These are phyloP conservation scores for Parietaria judaica DNA, from an alignment of 306 rosid species.

Conservation along the genomic window DNA sequence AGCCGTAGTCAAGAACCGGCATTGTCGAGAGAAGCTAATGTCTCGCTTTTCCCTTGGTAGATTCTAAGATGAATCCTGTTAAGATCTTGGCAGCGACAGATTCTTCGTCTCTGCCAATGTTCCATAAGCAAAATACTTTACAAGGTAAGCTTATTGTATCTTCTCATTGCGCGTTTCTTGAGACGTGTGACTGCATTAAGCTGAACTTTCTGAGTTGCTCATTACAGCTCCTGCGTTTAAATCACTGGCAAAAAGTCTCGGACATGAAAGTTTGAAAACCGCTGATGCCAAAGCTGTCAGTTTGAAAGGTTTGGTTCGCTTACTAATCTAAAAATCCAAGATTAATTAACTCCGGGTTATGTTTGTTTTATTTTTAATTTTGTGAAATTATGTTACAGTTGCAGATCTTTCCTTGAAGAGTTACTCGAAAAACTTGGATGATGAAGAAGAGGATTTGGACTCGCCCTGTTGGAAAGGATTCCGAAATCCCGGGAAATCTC, in stretches of 20 bases:
- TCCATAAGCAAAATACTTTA: constrained; percentile 14
- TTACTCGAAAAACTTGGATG: constrained; percentile 19
- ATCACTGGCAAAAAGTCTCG: constrained; percentile 10
- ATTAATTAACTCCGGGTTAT: not conserved
- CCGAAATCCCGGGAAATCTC: constrained; percentile 19
- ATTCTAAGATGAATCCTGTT: constrained; percentile 17
- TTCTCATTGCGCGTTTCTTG: not conserved
- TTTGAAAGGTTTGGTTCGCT: constrained; percentile 1
- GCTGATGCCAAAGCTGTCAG: constrained; percentile 2
- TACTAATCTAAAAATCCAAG: constrained; percentile 3
- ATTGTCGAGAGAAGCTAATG: constrained; percentile 14
- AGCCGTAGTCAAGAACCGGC: too few relatives aligned
- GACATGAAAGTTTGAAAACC: constrained; percentile 2
- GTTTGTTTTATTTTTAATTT: not conserved
- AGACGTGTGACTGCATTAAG: not conserved
- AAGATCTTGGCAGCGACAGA: constrained; percentile 22
- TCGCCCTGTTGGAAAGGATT: constrained; percentile 68
- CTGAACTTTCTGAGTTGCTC: constrained; percentile 1
- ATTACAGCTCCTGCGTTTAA: constrained; percentile 4
- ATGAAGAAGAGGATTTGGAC: constrained; percentile 50
- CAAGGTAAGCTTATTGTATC: constrained; percentile 22
- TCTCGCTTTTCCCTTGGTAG: constrained; percentile 17
- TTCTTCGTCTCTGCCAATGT: constrained; percentile 18
- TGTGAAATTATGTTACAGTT: constrained; percentile 2
- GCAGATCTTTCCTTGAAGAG: constrained; percentile 2